Base-by-base conservation (phyloP, 441 rosid genomes). In the Erodium texanum region DNA sequence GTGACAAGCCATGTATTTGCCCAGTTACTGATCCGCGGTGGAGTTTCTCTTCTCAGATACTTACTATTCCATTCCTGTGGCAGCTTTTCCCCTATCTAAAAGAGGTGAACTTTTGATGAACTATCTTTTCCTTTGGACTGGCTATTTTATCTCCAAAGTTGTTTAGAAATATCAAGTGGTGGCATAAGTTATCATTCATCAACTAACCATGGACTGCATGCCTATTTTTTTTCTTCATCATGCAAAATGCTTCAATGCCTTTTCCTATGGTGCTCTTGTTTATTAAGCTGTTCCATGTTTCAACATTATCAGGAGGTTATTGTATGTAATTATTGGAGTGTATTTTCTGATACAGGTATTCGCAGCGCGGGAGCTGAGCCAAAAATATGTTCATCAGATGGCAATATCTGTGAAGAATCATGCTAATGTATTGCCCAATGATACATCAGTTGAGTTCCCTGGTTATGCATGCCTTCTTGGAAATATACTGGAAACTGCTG, bases 401-500 rank as follows among this genome's bases (percentile, higher is more conserved):
- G 89, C 90, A 62, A 78, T 79, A 15, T 82, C 84, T 63, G 80
- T 89, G 76, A 86, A 84, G 80, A 81, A 82, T 74, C 82, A 81
- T 68, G 70, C 86, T 63, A 78, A 81, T 81, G 78, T 87, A 38
- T 82, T 90, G 68, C 95, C 97, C 8, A 63, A 67, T 52, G 93
- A 90, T 79, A 73, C 84, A 66, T 83, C 89, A 32, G 66, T 69
- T 54, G 85, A 83, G 70, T 83, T 79, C 78, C 96, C 99, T 69
- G 81, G 89, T 66, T 82, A 84, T 81, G 98, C 97, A 56, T 90
- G 98, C 77, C 92, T 95, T 66, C 95, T 95, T 73, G 99, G 92
- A 73, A 95, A 92, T 76, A 76, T 81, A 20, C 77, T 95, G 78
- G 99, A 95, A 80, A 84, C 85, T 68, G 93, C 99, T 66, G 86